Evolutionary conservation across 495 filamentous ascomycete genomes (phyloP), one percentile per base, ranked within the genome.

Genomic region (Astrothelium macrocarpum): DNA sequence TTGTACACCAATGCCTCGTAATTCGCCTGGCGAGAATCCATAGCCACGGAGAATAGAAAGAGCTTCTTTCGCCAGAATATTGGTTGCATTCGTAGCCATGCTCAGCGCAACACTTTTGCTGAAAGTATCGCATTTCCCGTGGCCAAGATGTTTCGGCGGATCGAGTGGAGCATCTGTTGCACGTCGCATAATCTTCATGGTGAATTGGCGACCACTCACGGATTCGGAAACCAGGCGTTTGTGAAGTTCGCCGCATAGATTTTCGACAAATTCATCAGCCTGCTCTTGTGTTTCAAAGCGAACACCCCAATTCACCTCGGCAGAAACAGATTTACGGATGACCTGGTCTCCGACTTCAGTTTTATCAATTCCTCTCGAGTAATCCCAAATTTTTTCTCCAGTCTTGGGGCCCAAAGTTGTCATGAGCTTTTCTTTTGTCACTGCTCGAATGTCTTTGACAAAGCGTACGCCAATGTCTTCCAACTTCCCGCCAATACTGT

Each of bases 271-370:
- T 60, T 91, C 87, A 49, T 97, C 94, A 0, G 89, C 90, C 73
- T 98, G 93, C 7, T 83, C 83, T 64, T 96, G 90, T 56, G 82
- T 94, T 62, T 90, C 84, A 68, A 98, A 98, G 32, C 94, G 85
- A 60, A 98, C 94, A 1, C 94, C 94, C 95, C 95, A 98, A 69
- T 96, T 98, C 64, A 98, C 90, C 65, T 97, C 92, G 0, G 92
- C 93, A 1, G 92, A 96, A 14, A 97, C 89, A 0, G 92, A 96
- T 71, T 97, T 96, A 36, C 94, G 83, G 14, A 83, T 71, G 0
- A 82, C 79, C 71, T 91, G 87, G 53, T 91, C 88, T 34, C 94
- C 94, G 31, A 97, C 90, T 73, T 95, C 92, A 0, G 84, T 79
- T 49, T 81, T 79, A 73, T 98, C 95, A 61, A 97, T 90, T 1